These are phyloP conservation scores for Arthrinium puccinioides DNA, from an alignment of 2,329 filamentous ascomycete genomes.

Conservation along the genomic window DNA sequence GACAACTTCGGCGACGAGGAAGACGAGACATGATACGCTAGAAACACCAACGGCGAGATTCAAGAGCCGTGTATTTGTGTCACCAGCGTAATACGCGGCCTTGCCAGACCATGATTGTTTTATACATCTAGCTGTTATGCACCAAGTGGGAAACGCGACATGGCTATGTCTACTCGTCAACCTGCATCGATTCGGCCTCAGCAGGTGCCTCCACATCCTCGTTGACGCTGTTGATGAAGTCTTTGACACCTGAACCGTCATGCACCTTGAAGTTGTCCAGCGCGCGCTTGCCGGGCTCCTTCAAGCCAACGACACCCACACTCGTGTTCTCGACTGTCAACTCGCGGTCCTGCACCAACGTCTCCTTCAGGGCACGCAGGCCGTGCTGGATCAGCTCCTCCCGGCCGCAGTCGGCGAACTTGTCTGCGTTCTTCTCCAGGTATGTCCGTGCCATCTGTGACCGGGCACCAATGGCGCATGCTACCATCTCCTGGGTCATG, in stretches of 20 bases:
- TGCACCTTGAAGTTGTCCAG: conserved; percentile 83
- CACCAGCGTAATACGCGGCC: too few species aligned
- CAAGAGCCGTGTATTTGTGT: too few species aligned
- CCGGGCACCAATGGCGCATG: conserved; percentile 90
- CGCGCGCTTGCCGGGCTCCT: conserved; percentile 42
- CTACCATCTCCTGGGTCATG: conserved; percentile 94
- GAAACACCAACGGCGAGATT: too few species aligned
- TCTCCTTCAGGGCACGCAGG: conserved; percentile 87
- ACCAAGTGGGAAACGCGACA: too few species aligned
- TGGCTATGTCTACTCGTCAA: conserved; percentile 25
- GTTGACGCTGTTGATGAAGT: conserved; percentile 71
- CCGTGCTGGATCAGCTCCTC: conserved; percentile 91
- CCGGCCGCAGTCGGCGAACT: conserved; percentile 66
- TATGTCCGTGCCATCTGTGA: conserved; percentile 98
- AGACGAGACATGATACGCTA: too few species aligned
- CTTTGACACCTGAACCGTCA: conserved; percentile 80
- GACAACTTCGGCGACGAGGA: conserved; percentile 2
- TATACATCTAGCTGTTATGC: too few species aligned
- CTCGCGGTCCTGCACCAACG: conserved; percentile 93
- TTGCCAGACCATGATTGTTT: too few species aligned
- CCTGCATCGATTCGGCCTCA: conserved; percentile 38
- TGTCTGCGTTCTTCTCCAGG: conserved; percentile 82
- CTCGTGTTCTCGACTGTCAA: conserved; percentile 96
- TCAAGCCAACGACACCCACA: conserved; percentile 71
- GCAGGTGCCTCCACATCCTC: conserved; percentile 43